Conservation (phyloP, 306 rosid species). For the Glycine tomentella region DNA sequence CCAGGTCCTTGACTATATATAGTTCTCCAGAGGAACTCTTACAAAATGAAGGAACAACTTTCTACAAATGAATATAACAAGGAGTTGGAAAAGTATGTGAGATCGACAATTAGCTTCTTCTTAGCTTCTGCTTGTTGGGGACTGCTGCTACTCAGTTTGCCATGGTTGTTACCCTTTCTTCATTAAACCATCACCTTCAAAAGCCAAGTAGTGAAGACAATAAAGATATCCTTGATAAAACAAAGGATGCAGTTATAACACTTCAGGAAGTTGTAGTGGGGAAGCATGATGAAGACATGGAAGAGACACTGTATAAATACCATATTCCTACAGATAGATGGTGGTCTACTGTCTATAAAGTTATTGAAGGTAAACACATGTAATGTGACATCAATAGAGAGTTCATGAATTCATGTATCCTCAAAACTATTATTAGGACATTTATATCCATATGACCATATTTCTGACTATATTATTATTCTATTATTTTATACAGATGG, state of each 20-base stretch:
- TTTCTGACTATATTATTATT: slow-evolving; percentile 40
- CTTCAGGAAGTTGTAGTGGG: slow-evolving; percentile 77
- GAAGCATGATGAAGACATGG: slow-evolving; percentile 64
- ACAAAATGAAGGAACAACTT: slow-evolving; percentile 65
- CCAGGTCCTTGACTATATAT: slow-evolving; percentile 81
- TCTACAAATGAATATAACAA: slow-evolving; percentile 52
- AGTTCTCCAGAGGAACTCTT: slow-evolving; percentile 68
- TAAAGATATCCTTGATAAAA: slow-evolving; percentile 56
- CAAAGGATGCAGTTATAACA: slow-evolving; percentile 73
- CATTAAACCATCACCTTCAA: slow-evolving; percentile 65
- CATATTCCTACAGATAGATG: slow-evolving; percentile 60
- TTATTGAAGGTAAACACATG: slow-evolving; percentile 63
- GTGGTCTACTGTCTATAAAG: slow-evolving; percentile 75
- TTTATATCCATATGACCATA: slow-evolving; percentile 8
- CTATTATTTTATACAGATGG: slow-evolving; percentile 68
- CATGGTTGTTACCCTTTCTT: slow-evolving; percentile 58
- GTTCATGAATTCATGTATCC: slow-evolving; percentile 33
- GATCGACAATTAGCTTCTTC: slow-evolving; percentile 55
- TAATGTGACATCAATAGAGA: no score
- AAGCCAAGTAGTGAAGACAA: slow-evolving; percentile 45
- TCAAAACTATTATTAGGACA: not conserved
- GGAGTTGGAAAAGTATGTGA: slow-evolving; percentile 43
- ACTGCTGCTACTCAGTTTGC: slow-evolving; percentile 66
- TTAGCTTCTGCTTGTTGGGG: no score
- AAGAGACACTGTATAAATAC: slow-evolving; percentile 51